Conservation (phyloP, 1,284 basidiomycete species). For the Gastroboletus turbinatus region DNA sequence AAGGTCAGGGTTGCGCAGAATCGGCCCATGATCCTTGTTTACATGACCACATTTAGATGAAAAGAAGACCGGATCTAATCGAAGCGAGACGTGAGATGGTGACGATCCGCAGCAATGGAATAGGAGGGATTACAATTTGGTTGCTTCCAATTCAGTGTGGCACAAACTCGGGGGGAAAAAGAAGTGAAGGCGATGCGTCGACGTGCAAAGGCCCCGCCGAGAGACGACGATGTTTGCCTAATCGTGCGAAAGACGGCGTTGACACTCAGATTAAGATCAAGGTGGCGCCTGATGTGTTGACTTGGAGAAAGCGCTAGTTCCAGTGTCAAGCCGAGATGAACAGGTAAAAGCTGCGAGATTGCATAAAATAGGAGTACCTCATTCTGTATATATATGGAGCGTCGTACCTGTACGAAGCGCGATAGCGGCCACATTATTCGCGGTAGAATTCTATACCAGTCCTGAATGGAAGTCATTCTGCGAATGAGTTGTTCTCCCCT, state of each 20-base stretch:
- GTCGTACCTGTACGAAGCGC: slow-evolving; percentile 64
- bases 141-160: slow-evolving; percentile 97
- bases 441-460: slow-evolving; percentile 59
- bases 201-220: slow-evolving; percentile 50
- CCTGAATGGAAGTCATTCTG: slow-evolving; percentile 39
- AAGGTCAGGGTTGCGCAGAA: slow-evolving; percentile 46
- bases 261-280: slow-evolving; percentile 79
- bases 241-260: slow-evolving; percentile 82
- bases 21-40: slow-evolving; percentile 38
- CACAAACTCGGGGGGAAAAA: slow-evolving; percentile 85
- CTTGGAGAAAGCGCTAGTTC: slow-evolving; percentile 63
- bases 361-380: slow-evolving; percentile 14
- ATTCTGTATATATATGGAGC: slow-evolving; percentile 5
- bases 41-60: slow-evolving; percentile 82
- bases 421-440: slow-evolving; percentile 69
- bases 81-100: slow-evolving; percentile 15
- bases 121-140: slow-evolving; percentile 77
- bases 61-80: slow-evolving; percentile 92
- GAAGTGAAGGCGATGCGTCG: slow-evolving; percentile 86
- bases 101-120: slow-evolving; percentile 16
- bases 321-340: slow-evolving; percentile 73
- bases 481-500: slow-evolving; percentile 38
- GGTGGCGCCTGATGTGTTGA: slow-evolving; percentile 47
- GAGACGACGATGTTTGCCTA: slow-evolving; percentile 62
- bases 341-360: slow-evolving; percentile 62